phyloP scores from a whole-genome alignment of 1,284 basidiomycete species.

The Ceratobasidium sp. region DNA sequence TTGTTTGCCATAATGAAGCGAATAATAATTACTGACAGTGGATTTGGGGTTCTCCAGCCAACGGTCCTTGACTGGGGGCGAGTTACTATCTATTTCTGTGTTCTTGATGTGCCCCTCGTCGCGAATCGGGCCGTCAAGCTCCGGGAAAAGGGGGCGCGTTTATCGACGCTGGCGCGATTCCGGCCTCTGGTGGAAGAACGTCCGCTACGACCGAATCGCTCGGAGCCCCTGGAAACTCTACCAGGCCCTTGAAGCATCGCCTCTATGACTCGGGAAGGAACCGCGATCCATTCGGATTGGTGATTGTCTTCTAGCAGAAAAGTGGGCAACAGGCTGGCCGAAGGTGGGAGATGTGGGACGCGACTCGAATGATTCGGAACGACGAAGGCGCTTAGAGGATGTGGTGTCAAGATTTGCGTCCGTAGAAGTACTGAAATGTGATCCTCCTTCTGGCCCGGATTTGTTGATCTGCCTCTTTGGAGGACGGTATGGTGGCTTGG shows the following conservation, averaged over 20 bases:
- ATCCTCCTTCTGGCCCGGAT: constrained; percentile 7
- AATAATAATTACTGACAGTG: constrained; percentile 30
- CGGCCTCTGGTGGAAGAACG: constrained; percentile 8
- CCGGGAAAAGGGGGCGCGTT: constrained; percentile 2
- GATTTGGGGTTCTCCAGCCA: constrained; percentile 36
- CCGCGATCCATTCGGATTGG: constrained; percentile 1
- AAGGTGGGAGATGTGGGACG: constrained; percentile 45
- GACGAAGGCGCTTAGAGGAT: constrained; percentile 18
- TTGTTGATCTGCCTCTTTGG: constrained; percentile 24
- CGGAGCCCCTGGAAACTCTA: constrained; percentile 7
- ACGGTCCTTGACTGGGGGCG: constrained; percentile 1
- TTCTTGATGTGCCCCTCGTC: constrained; percentile 47
- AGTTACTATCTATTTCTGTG: constrained; percentile 44
- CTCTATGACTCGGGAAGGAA: constrained; percentile 45
- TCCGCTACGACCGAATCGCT: constrained; percentile 1
- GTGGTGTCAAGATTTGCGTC: background rate
- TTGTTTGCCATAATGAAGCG: constrained; percentile 12
- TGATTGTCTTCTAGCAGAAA: background rate
- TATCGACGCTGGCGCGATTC: background rate
- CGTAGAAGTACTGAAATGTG: constrained; percentile 6
- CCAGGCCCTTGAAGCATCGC: background rate
- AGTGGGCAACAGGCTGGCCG: background rate
- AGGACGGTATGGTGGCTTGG: constrained; percentile 22
- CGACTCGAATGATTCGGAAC: constrained; percentile 28
- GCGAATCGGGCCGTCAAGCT: constrained; percentile 46